A percentile compares a stretch with the other conserved stretches of the same genome.
These are phyloP conservation scores for Blastobotrys elegans DNA, from an alignment of 1,139 yeast genomes.

Conservation along the genomic window DNA sequence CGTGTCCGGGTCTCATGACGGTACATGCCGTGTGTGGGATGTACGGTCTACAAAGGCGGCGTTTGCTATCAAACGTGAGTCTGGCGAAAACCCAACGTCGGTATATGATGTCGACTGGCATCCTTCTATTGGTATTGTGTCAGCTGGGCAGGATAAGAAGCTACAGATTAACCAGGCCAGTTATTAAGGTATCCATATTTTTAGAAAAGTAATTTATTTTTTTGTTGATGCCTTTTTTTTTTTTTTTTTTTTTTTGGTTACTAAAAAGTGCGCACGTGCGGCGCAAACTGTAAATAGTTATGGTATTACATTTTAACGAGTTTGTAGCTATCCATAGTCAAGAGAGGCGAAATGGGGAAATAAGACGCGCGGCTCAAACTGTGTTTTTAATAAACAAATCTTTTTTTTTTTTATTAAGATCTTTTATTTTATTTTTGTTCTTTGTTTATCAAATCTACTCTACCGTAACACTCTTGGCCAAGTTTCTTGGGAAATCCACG, in stretches of 20 bases:
- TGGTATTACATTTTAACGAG: too few species aligned
- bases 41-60: slow-evolving; percentile 80
- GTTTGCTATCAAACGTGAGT: slow-evolving; percentile 76
- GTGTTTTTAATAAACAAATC: too few species aligned
- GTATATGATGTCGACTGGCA: slow-evolving; percentile 91
- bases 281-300: too few species aligned
- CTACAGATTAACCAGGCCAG: slow-evolving; percentile 60
- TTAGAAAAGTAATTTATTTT: neutral
- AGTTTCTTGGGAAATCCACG: slow-evolving; percentile 97
- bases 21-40: slow-evolving; percentile 95
- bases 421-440: neutral
- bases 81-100: slow-evolving; percentile 42
- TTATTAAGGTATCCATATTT: neutral
- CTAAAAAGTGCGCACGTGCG: too few species aligned
- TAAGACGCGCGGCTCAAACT: too few species aligned
- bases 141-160: slow-evolving; percentile 94
- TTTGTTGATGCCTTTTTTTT: neutral
- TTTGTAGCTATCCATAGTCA: too few species aligned
- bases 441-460: slow-evolving; percentile 43
- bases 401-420: neutral
- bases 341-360: too few species aligned
- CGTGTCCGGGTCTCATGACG: slow-evolving; percentile 90
- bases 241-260: neutral
- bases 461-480: slow-evolving; percentile 97
- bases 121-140: slow-evolving; percentile 67